Conservation (phyloP, 108 stramenopile species). For the Nannochloropsis oceanica region DNA sequence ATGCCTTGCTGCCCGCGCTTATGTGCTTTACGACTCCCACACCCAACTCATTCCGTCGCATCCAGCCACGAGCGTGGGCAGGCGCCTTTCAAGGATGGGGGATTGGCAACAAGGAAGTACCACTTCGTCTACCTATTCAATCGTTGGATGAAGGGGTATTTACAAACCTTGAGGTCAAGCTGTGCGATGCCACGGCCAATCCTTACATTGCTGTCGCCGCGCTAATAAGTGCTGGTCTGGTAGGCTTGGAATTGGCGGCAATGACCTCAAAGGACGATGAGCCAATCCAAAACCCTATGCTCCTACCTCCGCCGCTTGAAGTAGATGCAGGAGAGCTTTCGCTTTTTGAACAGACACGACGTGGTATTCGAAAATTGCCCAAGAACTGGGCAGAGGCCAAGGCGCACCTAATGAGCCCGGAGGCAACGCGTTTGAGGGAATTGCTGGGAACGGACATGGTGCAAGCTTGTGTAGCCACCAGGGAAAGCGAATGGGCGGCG, state of each 20-base stretch:
- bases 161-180: background rate
- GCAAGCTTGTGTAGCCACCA: background rate
- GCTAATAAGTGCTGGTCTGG: background rate
- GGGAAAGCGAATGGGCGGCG: background rate
- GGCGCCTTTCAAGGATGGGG: background rate
- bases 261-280: background rate
- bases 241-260: background rate
- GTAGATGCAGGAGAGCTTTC: background rate
- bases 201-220: background rate
- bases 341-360: background rate
- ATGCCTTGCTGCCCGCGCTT: background rate
- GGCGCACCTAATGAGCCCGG: background rate
- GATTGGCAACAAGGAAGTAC: background rate
- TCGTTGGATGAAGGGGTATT: background rate
- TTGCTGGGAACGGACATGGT: background rate
- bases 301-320: background rate
- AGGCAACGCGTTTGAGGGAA: background rate
- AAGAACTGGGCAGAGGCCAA: background rate
- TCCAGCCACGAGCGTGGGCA: background rate
- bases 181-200: background rate
- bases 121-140: background rate
- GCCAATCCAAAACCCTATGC: background rate
- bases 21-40: background rate
- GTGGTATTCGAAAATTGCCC: background rate
- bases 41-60: background rate